These are phyloP conservation scores for Nannizziopsis barbatae DNA, from an alignment of 2,329 filamentous ascomycete species.

Conservation along the genomic window DNA sequence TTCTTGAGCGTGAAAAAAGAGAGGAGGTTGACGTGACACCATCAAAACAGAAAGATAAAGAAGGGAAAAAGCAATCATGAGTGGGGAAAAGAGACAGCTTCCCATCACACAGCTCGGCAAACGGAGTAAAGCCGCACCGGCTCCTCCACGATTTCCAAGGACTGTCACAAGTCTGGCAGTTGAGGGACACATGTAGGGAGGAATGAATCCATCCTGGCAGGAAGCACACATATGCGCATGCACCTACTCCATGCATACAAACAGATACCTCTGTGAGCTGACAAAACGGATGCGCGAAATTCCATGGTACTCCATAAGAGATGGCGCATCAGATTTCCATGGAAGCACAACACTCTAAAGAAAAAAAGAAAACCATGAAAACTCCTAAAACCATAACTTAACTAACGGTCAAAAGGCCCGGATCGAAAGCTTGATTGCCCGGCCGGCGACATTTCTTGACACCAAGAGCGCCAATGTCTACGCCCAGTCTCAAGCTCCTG, in stretches of 20 bases:
- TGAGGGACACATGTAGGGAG: not conserved
- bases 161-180: not conserved
- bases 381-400: too few species aligned
- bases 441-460: not conserved
- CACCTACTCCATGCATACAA: not conserved
- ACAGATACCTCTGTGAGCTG: not conserved
- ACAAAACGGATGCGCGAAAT: not conserved
- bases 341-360: too few species aligned
- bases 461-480: too few species aligned
- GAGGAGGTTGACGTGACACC: slow-evolving; percentile 1
- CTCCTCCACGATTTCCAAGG: too few species aligned
- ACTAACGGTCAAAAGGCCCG: not conserved
- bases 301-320: too few species aligned
- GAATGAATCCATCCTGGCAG: not conserved
- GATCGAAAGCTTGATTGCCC: not conserved
- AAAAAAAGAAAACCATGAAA: too few species aligned
- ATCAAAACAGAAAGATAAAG: not conserved
- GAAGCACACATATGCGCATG: not conserved
- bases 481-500: too few species aligned
- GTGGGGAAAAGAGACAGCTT: not conserved
- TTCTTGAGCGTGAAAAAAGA: not conserved
- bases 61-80: not conserved
- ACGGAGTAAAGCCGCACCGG: too few species aligned
- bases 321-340: too few species aligned
- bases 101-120: not conserved